These are phyloP conservation scores for Saccharomycopsis schoenii DNA, from an alignment of 805 yeast species.

Conservation along the genomic window DNA sequence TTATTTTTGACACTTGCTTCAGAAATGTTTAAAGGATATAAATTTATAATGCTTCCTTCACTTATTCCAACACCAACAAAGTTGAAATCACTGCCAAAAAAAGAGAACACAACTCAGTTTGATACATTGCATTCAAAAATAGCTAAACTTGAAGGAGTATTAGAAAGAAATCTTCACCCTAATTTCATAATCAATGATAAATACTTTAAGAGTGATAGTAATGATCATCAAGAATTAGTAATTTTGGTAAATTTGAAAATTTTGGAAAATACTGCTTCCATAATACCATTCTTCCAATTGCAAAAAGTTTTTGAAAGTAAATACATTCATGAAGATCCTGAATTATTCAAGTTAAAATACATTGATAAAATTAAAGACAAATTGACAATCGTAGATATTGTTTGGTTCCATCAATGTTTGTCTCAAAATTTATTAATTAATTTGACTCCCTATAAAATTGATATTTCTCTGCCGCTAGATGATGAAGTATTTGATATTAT, in stretches of 20 bases:
- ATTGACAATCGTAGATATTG: not conserved
- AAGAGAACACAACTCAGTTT: not conserved
- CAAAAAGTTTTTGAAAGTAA: not conserved
- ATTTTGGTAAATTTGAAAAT: not conserved
- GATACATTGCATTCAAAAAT: not conserved
- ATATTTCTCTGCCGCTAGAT: not conserved
- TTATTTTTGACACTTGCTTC: not conserved
- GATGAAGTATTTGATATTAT: not conserved
- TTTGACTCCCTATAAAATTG: not conserved
- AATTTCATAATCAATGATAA: not conserved
- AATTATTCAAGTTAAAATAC: not conserved
- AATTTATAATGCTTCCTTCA: not conserved
- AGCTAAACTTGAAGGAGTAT: not conserved
- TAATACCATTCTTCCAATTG: not conserved
- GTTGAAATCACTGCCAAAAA: not conserved
- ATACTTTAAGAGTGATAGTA: not conserved
- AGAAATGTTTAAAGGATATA: not conserved
- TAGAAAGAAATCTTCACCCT: not conserved
- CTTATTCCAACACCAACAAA: not conserved
- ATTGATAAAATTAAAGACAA: not conserved
- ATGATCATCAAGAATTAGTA: not conserved
- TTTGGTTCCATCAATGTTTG: not conserved
- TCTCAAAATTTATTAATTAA: not conserved
- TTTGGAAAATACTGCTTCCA: not conserved
- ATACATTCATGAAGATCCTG: not conserved